Evolutionary conservation across 768 basidiomycete genomes (phyloP), one percentile per base, ranked within the genome.

Genomic region (Chlorophyllum brunneum): DNA sequence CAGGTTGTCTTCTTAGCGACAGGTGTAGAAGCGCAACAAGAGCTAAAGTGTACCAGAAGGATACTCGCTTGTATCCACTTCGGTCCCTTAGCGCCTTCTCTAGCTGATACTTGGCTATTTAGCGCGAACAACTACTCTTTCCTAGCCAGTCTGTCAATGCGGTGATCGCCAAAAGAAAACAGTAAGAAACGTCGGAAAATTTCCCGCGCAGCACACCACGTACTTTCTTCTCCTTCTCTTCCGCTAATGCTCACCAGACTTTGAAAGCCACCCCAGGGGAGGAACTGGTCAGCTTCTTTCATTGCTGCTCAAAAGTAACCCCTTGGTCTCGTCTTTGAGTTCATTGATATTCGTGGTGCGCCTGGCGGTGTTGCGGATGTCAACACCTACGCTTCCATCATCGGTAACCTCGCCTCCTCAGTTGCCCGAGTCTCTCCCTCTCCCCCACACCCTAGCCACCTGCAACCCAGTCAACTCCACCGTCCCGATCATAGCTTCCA

Each of bases 381-480:
- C 82, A 94, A 93, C 76, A 94, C 94, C 61, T 98, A 98, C 69
- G 95, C 95, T 50, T 93, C 92, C 55, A 98, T 99, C 65, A 93
- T 98, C 64, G 88, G 93, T 48, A 94, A 95, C 78, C 90, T 99
- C 59, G 95, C 95, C 30, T 71, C 86, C 43, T 87, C 93, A 13
- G 80, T 94, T 56, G 90, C 82, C 60, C 88, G 92, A 55, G 84
- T 90, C 53, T 72, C 91, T 33, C 95, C 97, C 48, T 82, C 86
- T n/a, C 46, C 97, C 97, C n/a, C 85, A 90, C 73, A 79, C 98
- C 64, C 83, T 93, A 60, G 86, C 98, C 73, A 99, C 98, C 72
- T 95, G 95, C 62, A 99, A 99, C 85, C 95, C 95, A 49, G 95
- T 97, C 78, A 93, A 92, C 79, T 91, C 88, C 46, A 98, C 97